Conservation (phyloP, 2,329 filamentous ascomycete species). For the Zymoseptoria ardabiliae region DNA sequence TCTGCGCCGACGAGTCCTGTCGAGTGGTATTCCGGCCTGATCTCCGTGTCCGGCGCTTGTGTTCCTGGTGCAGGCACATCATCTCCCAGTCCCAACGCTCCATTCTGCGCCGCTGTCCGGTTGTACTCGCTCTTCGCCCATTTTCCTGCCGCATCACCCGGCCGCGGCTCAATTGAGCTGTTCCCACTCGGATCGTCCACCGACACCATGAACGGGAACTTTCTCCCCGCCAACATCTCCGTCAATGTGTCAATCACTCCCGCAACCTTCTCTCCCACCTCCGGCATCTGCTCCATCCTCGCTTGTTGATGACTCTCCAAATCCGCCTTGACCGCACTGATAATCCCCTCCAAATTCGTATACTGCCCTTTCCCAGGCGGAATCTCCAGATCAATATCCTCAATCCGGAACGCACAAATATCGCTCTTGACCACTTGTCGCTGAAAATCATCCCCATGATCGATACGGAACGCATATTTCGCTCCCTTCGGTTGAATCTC, state of each 20-base stretch:
- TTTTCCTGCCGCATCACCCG: conserved; percentile 69
- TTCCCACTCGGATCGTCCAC: conserved; percentile 92
- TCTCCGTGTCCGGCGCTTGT: conserved; percentile 50
- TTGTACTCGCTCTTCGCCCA: conserved; percentile 81
- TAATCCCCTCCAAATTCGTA: conserved; percentile 85
- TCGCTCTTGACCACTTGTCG: conserved; percentile 92
- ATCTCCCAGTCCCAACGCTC: conserved; percentile 65
- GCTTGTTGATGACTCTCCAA: conserved; percentile 74
- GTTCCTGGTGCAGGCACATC: conserved; percentile 30
- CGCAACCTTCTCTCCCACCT: conserved; percentile 70
- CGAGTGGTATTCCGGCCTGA: conserved; percentile 47
- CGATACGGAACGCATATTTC: conserved; percentile 75
- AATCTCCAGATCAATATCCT: conserved; percentile 89
- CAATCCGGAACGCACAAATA: conserved; percentile 73
- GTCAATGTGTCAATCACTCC: conserved; percentile 66
- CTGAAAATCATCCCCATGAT: conserved; percentile 64
- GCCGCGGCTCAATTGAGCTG: conserved; percentile 88
- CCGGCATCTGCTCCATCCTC: conserved; percentile 69
- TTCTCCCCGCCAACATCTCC: conserved; percentile 68
- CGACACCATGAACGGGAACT: conserved; percentile 80
- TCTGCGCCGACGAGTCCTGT: conserved; percentile 33
- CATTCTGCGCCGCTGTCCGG: conserved; percentile 80
- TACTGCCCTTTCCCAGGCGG: conserved; percentile 85
- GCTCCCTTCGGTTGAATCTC: conserved; percentile 83
- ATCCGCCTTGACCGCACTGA: conserved; percentile 71